Evolutionary conservation across 352 stramenopile species (phyloP), one percentile per base, ranked within the genome.

Genomic region (Pythium diclinum): DNA sequence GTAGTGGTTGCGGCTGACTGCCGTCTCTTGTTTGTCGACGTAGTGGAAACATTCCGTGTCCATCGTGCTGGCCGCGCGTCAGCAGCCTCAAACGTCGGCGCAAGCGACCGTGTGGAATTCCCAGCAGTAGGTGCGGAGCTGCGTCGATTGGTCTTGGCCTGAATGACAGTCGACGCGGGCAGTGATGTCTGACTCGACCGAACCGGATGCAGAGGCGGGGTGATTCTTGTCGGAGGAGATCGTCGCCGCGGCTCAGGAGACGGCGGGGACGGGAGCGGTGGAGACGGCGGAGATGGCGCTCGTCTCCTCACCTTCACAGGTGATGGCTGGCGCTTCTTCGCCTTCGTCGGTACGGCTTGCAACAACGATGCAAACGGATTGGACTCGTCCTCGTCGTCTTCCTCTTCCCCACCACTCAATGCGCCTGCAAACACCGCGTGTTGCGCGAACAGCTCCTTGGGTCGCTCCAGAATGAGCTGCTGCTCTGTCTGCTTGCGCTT

Each of bases 281-380:
- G 44, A 47, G 17, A 28, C 36, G 42, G 46, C 16, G 38, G 46
- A 30, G 59, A 30, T 33, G 17, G 42, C 14, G 17, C 13, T 17
- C 51, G 32, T 47, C 16, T 56, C 9, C 38, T 38, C 42, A n/a
- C 40, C 34, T 52, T 47, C 33, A 38, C 48, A 10, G 21, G 30
- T 16, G 30, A 36, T 32, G 34, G 36, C 42, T 69, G 28, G 25
- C 38, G 54, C 14, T 55, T 61, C 14, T 59, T 38, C 5, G 16
- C 9, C 47, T 40, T 64, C 4, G 40, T 7, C 30, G 61, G 25
- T 59, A 61, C 33, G 63, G 67, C 36, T 21, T 82, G 70, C 21
- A 91, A 40, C 17, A 91, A 61, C 16, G 77, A 82, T 25, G 79
- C 83, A 59, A 91, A 91, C 23, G 83, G 83, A 59, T 91, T 72